A percentile compares a stretch with the other conserved stretches of the same genome.
Evolutionary conservation across 768 basidiomycete species (phyloP).

Genomic region (Suillus alpinus): DNA sequence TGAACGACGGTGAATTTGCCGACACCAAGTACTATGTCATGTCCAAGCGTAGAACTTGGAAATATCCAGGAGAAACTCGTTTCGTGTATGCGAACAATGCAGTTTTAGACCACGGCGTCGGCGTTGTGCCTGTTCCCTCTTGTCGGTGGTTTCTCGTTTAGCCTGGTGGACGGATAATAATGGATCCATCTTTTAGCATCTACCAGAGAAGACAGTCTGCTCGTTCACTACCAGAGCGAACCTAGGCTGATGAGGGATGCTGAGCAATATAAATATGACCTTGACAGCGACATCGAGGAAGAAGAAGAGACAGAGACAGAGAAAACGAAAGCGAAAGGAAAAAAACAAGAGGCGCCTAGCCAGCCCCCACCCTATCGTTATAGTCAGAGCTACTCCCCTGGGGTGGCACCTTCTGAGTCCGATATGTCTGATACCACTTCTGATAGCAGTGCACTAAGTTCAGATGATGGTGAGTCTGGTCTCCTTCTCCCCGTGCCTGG

Average conservation of each 20-base stretch:
- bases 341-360: neutral
- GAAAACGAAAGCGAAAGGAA: neutral
- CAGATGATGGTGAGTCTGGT: neutral
- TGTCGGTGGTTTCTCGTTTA: neutral
- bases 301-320: slow-evolving; percentile 13
- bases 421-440: neutral
- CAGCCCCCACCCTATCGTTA: neutral
- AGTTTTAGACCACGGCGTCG: neutral
- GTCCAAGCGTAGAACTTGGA: slow-evolving; percentile 14
- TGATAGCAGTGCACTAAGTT: neutral
- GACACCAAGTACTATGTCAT: slow-evolving; percentile 29
- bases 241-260: neutral
- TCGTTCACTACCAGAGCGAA: neutral
- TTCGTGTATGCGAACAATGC: slow-evolving; percentile 20
- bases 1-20: slow-evolving; percentile 24
- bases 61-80: slow-evolving; percentile 19
- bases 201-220: neutral
- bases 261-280: slow-evolving; percentile 20
- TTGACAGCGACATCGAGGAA: slow-evolving; percentile 30
- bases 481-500: neutral
- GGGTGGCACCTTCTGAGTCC: neutral
- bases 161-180: neutral
- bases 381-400: neutral
- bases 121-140: neutral
- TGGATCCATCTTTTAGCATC: neutral